Conservation (phyloP, 2,329 filamentous ascomycete species). For the Grosmannia clavigera region DNA sequence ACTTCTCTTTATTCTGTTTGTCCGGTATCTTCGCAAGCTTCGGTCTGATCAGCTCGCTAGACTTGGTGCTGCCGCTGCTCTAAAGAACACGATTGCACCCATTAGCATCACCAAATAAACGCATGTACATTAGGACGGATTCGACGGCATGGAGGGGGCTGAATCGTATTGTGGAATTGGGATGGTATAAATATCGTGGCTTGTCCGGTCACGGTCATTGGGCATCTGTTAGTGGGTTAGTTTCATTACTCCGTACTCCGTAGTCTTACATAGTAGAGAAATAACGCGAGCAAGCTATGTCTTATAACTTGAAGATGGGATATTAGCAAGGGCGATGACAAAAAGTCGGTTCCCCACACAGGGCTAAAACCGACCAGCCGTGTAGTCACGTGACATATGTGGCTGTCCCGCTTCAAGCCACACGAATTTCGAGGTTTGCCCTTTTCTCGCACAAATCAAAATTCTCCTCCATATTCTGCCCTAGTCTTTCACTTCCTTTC, state of each 20-base stretch:
- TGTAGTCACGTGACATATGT: background rate
- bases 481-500: slow-evolving; percentile 3
- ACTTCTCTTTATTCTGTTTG: slow-evolving; percentile 71
- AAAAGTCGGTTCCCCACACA: background rate
- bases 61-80: slow-evolving; percentile 49
- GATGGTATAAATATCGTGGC: background rate
- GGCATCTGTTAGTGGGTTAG: background rate
- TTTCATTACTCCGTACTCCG: background rate
- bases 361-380: background rate
- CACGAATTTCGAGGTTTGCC: slow-evolving; percentile 2
- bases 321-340: background rate
- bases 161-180: background rate
- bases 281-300: background rate
- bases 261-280: background rate
- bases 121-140: background rate
- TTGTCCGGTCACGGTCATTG: background rate
- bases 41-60: slow-evolving; percentile 58
- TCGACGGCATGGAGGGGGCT: background rate
- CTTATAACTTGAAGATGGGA: background rate
- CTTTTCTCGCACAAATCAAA: slow-evolving; percentile 16
- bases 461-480: slow-evolving; percentile 8
- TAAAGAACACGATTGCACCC: slow-evolving; percentile 27
- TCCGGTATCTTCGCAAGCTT: slow-evolving; percentile 66
- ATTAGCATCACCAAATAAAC: slow-evolving; percentile 18
- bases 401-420: slow-evolving; percentile 7